Evolutionary conservation across 2,329 filamentous ascomycete genomes (phyloP), one percentile per base, ranked within the genome.

Genomic region (Cercospora brassicicola): DNA sequence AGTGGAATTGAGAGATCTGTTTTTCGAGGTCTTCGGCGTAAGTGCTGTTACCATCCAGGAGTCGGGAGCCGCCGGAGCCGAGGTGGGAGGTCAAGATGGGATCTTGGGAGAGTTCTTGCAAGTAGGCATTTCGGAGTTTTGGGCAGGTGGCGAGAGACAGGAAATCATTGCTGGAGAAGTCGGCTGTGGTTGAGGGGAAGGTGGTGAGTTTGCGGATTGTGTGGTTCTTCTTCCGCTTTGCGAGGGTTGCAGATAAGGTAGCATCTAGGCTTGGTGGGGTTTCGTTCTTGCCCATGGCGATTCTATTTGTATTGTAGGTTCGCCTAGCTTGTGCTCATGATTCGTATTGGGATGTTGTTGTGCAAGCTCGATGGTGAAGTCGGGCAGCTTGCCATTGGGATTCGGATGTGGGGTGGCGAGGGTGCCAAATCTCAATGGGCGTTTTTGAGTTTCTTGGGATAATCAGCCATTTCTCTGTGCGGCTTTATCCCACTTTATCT

Each of bases 151-250:
- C 84, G 3, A 90, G 79, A 0, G 87, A 89, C 10, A 90, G 83
- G 68, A 90, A 89, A 76, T 90, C 88, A 76, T 89, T 90, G 57
- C 87, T 89, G 1, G 86, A 88, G 73, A 90, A 90, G 77, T 91
- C 89, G 26, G 78, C 75, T 2, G 75, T 68, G 39, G 74, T 75
- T 11, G 79, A 70, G 0, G 82, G 78, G 26, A 81, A 77, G 10
- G 82, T 77, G n/a, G 84, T 85, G 20, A 87, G 76, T 48, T 76
- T 78, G 57, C 85, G 81, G 10, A 84, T 80, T 26, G 81, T 81
- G 6, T 82, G 82, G 63, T 81, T 81, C 33, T 78, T 71, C 65
- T 81, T 78, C 66, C 84, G 78, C 57, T 77, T 79, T 64, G 79
- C 72, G 23, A 83, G 73, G 53, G 72, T 62, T 66, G 69, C 56